Evolutionary conservation across 768 basidiomycete genomes (phyloP), one percentile per base, ranked within the genome.

Genomic region (Suillus paluster): DNA sequence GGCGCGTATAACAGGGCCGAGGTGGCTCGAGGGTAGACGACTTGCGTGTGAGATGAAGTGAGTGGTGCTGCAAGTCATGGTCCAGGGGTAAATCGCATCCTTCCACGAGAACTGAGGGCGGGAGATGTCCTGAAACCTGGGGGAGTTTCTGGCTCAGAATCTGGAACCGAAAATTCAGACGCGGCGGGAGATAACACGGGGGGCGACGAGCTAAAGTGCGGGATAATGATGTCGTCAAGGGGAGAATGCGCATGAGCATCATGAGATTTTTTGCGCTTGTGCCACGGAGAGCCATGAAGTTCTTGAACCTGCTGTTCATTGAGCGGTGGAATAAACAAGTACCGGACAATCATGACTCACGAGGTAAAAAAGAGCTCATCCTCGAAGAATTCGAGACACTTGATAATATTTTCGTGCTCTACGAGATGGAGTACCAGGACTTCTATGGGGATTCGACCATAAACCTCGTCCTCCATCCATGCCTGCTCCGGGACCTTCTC

Each of bases 201-300:
- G 12, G 84, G 75, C 38, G 75, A 81, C 7, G 80, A 77, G 49
- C 78, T 65, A 19, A 65, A 62, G 38, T 57, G 45, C 9, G 68
- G 58, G 3, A 63, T 69, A 66, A 63, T 73, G 63, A 50, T 71
- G 65, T 64, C 71, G 17, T 55, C 17, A 10, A 41, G 54, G 59
- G 61, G 72, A 63, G 57, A 74, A 57, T 64, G 65, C 44, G 70
- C 60, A 55, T 63, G 64, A 69, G 59, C 56, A 68, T 71, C 44
- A 49, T 49, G 66, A 62, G 71, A 72, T 73, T 78, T 66, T 78
- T 78, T 63, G 73, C 71, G 63, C 64, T 82, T 84, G 57, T 79
- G 80, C 95, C 95, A 98, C 4, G 96, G 94, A 30, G 90, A 86
- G 30, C 96, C 96, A 71, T 98, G 96, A 30, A 97, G 80, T 74